phyloP scores from a whole-genome alignment of 495 filamentous ascomycete species.

The Lophiotrema nucula region DNA sequence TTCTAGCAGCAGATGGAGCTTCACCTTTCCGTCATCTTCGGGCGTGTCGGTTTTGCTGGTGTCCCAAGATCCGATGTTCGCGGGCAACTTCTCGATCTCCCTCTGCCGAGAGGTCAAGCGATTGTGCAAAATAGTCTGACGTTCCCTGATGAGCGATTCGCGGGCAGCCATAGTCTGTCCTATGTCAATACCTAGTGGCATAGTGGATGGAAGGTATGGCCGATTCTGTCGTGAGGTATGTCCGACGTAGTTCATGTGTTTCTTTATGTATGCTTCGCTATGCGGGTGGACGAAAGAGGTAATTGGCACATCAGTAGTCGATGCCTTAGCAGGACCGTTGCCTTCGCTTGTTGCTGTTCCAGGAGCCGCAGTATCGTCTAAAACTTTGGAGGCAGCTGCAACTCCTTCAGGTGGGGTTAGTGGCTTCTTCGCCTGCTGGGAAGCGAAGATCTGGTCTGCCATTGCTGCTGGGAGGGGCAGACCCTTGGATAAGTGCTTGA shows the following conservation, averaged over 20 bases:
- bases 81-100: slow-evolving; percentile 77
- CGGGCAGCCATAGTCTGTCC: slow-evolving; percentile 45
- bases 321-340: slow-evolving; percentile 11
- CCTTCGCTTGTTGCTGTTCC: too few species aligned
- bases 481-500: slow-evolving; percentile 79
- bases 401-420: slow-evolving; percentile 58
- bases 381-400: slow-evolving; percentile 51
- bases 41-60: slow-evolving; percentile 66
- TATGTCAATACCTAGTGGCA: slow-evolving; percentile 82
- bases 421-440: slow-evolving; percentile 62
- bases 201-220: slow-evolving; percentile 76
- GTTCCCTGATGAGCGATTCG: slow-evolving; percentile 66
- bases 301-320: background rate
- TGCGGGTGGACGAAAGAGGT: slow-evolving; percentile 53
- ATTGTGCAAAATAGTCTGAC: slow-evolving; percentile 85
- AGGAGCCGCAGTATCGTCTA: slow-evolving; percentile 50
- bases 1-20: slow-evolving; percentile 88
- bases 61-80: slow-evolving; percentile 82
- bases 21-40: slow-evolving; percentile 75
- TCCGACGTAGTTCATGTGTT: slow-evolving; percentile 71
- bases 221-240: slow-evolving; percentile 71
- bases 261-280: slow-evolving; percentile 46
- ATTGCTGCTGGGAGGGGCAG: slow-evolving; percentile 68
- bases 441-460: slow-evolving; percentile 72
- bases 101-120: slow-evolving; percentile 77